phyloP scores from a whole-genome alignment of 129 eudicot species.

The Oenanthe sinensis region DNA sequence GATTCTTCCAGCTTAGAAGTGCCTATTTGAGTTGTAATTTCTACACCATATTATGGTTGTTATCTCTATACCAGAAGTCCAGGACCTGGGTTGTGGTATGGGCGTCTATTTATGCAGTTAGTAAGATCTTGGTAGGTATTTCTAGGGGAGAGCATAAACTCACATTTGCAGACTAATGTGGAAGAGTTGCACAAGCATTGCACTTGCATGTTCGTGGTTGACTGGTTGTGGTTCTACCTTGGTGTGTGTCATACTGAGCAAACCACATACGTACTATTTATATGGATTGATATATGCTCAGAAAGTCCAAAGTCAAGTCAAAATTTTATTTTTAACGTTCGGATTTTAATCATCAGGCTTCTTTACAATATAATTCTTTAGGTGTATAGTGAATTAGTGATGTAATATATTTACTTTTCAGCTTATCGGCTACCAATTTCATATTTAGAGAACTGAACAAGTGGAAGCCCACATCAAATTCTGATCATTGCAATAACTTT shows the following conservation, averaged over 20 bases:
- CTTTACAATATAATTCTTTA: not conserved
- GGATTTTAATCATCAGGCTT: not conserved
- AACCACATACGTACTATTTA: not conserved
- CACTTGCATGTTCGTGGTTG: not conserved
- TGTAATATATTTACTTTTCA: not conserved
- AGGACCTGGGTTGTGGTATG: not conserved
- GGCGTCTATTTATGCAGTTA: not conserved
- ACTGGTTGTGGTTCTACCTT: not conserved
- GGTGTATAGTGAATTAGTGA: not conserved
- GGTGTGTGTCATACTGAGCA: not conserved
- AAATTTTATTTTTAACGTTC: not conserved
- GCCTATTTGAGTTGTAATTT: not conserved
- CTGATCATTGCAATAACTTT: not conserved
- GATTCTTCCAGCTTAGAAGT: not conserved
- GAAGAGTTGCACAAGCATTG: not conserved
- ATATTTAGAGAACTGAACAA: not conserved
- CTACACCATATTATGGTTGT: not conserved
- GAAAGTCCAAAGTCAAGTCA: not conserved
- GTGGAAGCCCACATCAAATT: too few relatives aligned
- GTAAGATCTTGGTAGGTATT: not conserved
- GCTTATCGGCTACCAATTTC: not conserved
- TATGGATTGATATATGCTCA: not conserved
- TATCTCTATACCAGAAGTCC: not conserved
- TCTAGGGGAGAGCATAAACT: not conserved
- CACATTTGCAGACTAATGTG: not conserved